Evolutionary conservation across 2,329 filamentous ascomycete genomes (phyloP), one percentile per base, ranked within the genome.

Genomic region (Colletotrichum navitas): DNA sequence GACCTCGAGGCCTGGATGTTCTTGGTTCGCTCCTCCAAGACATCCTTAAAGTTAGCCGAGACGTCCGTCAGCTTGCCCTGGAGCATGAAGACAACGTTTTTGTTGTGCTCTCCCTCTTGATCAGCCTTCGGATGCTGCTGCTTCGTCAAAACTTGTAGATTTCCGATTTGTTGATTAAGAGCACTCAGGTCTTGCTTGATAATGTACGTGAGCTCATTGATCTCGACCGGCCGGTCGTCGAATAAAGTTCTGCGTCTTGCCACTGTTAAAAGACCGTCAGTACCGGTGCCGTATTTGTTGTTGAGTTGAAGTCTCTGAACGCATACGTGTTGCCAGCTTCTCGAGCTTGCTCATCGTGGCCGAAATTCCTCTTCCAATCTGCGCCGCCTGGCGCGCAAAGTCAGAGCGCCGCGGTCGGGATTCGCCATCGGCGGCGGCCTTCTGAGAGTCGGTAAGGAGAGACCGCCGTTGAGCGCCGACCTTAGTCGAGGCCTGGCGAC

Each of bases 201-300:
- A 79, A 98, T 93, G 78, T 93, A 96, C 10, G 93, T 96, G 80
- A 97, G 88, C 81, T 97, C 93, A 78, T 94, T 94, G 80, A 97
- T 96, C 83, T 99, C 96, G 66, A 98, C 93, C 0, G 96, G 94
- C 80, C 94, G 90, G 84, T 99, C 96, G 81, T 99, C 96, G 80
- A 99, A 99, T 54, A 99, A 90, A 12, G 96, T 97, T 83, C 97
- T 97, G 78, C 95, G 91, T 82, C 94, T 95, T n/a, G 96, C 96
- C 79, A 99, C 91, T 93, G 73, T 34, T 14, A 39, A n/a, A 39
- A 14, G 6, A 34, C 16, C 26, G 61, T 71, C n/a, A 74, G 67
- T 21, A 54, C 47, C 49, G 49, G 52, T 12, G 41, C 36, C 29
- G 34, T 58, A 54, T 24, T 47, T 10, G 10, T 26, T 41, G n/a